Evolutionary conservation across 2,329 filamentous ascomycete species (phyloP).

Genomic region (Talaromyces sp.): DNA sequence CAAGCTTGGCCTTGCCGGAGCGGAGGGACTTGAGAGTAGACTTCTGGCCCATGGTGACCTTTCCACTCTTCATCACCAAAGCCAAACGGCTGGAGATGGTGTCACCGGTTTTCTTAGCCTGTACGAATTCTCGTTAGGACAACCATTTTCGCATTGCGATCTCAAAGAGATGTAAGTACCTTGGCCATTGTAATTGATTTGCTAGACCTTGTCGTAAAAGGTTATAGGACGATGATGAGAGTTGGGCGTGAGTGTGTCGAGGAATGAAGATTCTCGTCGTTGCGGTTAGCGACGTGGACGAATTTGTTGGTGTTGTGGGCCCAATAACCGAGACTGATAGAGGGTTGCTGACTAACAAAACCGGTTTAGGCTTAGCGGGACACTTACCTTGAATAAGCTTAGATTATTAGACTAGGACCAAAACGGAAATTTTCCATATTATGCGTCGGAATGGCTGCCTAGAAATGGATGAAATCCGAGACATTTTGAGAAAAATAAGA

Average conservation of each 20-base stretch:
- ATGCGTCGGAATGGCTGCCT: not conserved
- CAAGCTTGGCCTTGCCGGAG: constrained; percentile 93
- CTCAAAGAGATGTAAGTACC: too few species aligned
- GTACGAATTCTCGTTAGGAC: not conserved
- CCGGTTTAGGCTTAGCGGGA: not conserved
- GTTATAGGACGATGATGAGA: constrained; percentile 3
- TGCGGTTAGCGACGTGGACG: not conserved
- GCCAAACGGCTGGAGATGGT: constrained; percentile 22
- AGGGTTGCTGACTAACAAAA: not conserved
- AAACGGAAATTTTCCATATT: not conserved
- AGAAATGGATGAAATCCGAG: not conserved
- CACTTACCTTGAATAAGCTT: too few species aligned
- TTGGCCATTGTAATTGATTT: constrained; percentile 21
- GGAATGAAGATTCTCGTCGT: not conserved
- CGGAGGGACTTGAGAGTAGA: constrained; percentile 86
- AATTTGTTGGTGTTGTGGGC: constrained; percentile 9
- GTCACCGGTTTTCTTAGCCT: constrained; percentile 21
- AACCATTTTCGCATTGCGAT: too few species aligned
- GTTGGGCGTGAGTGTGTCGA: constrained; percentile 4
- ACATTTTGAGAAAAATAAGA: not conserved
- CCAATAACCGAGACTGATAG: not conserved
- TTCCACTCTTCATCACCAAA: constrained; percentile 33
- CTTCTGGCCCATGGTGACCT: constrained; percentile 85
- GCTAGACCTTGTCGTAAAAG: constrained; percentile 12
- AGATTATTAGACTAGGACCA: not conserved